Base-by-base conservation (phyloP, 176 grass and related monocot species). In the Phyllostachys edulis region DNA sequence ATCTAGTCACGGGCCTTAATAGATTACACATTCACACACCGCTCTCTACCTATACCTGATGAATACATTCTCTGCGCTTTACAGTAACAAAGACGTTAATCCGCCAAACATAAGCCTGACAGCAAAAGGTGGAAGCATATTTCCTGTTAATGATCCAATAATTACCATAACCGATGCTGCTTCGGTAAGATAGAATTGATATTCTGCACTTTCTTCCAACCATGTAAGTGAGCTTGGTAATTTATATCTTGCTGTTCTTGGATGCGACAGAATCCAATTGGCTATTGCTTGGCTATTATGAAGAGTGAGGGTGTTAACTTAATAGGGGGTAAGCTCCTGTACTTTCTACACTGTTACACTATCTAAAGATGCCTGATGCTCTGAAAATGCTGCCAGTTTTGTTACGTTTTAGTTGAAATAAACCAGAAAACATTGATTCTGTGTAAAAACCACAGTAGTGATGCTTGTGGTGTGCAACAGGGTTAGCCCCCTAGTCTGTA, bases 221-320 rank as follows among this genome's bases (percentile, higher is more conserved):
- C 21, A 21, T 91, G 14, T 59, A 71, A 40, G 2, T 29, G 38
- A 85, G 40, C 47, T 41, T 69, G 27, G 21, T 66, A 39, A 73
- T 78, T 90, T 64, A 55, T 61, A 81, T 78, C 4, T 1, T 78
- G 52, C 27, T 81, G 20, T 16, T 88, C 23, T 81, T 45, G 42
- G 63, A 32, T 72, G 29, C 69, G 87, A 81, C 82, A 81, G 87
- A 79, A 34, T 50, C 42, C 67, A 37, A 10, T 67, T 39, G 69
- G 74, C n/a, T 96, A 96, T 78, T 99, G 97, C 81, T 84, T 99
- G 63, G 93, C 97, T 82, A 59, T 99, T n/a, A 56, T 85, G 73
- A 94, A 96, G 83, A 86, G 85, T 23, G 77, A 72, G 50, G 69
- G 76, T 67, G 57, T 96, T 34, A 99, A 99, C 84, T 84, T 99